Evolutionary conservation across 2,329 filamentous ascomycete species (phyloP), one percentile per base, ranked within the genome.

Genomic region (Coniella lustricola): DNA sequence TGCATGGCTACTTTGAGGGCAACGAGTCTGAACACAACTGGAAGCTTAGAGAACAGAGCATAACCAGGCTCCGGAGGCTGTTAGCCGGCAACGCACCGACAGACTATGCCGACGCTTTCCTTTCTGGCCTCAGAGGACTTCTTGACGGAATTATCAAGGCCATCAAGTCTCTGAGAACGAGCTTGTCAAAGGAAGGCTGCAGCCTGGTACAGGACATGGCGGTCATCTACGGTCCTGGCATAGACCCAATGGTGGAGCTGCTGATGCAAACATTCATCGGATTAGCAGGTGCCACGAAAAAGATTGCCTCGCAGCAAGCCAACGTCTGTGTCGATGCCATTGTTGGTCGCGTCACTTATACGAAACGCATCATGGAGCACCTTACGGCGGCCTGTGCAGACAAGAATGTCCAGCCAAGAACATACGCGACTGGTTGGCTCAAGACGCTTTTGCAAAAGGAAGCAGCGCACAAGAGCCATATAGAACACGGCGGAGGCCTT

Each of bases 21-120:
- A 88, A 76, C 62, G 91, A 97, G 68, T 82, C 85, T 0, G 91
- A 97, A 62, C 81, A 87, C 51, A 97, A 97, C 61, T 97, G 91
- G 91, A 64, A 87, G 58, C 83, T 85, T 57, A 79, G 91, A 63
- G 91, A 97, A 64, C 86, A 91, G 69, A 84, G 80, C 60, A 77
- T 90, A 33, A 77, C 76, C 7, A 90, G 86, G 56, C 68, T 97
- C 42, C 81, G 91, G 45, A 79, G 82, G 54, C 75, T 96, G 21
- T 80, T 88, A 44, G 87, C 85, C 52, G 91, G 91, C 48, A 97
- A 97, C 63, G 86, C 84, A 4, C 80, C 86, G 0, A 76, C 77
- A 21, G 88, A 95, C 54, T 95, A 85, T 59, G 75, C 81, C 35
- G 80, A 82, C 25, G 72, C 76, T 3, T 95, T 90, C 59, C 62